Percentiles rank a stretch among this genome's conserved stretches.
These are phyloP conservation scores for Magnolia changhungtana DNA, from an alignment of 164 flowering plant genomes.

Conservation along the genomic window DNA sequence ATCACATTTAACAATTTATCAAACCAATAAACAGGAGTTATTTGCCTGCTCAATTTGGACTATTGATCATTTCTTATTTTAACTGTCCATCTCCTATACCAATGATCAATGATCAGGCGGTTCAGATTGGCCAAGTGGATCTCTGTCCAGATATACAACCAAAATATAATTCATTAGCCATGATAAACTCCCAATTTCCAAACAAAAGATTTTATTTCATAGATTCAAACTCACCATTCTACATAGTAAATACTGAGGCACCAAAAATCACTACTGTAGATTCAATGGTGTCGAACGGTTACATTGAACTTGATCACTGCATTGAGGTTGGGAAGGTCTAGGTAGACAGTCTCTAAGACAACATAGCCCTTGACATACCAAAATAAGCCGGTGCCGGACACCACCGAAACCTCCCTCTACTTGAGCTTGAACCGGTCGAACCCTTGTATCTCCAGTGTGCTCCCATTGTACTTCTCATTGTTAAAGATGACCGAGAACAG, in stretches of 20 bases:
- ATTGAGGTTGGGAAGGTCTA: background rate
- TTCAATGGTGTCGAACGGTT: background rate
- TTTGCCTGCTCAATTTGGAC: too few relatives aligned
- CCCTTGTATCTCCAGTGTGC: conserved; percentile 5
- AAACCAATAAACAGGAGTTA: too few relatives aligned
- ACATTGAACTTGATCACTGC: conserved; percentile 1
- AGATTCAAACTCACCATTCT: background rate
- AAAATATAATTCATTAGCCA: too few relatives aligned
- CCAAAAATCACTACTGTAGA: background rate
- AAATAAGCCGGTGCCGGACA: background rate
- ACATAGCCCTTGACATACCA: background rate
- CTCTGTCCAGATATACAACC: too few relatives aligned
- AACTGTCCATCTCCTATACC: too few relatives aligned
- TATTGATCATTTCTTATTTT: too few relatives aligned
- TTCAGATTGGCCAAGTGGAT: too few relatives aligned
- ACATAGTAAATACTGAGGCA: background rate
- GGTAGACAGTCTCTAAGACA: background rate
- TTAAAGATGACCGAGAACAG: background rate
- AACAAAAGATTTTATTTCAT: too few relatives aligned
- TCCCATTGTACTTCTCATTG: background rate
- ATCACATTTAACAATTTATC: too few relatives aligned
- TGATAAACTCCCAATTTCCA: background rate
- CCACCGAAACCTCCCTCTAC: conserved; percentile 1
- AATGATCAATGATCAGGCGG: too few relatives aligned
- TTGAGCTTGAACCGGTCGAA: background rate